phyloP scores from a whole-genome alignment of 2,329 filamentous ascomycete species.

The Ophiostoma montium region DNA sequence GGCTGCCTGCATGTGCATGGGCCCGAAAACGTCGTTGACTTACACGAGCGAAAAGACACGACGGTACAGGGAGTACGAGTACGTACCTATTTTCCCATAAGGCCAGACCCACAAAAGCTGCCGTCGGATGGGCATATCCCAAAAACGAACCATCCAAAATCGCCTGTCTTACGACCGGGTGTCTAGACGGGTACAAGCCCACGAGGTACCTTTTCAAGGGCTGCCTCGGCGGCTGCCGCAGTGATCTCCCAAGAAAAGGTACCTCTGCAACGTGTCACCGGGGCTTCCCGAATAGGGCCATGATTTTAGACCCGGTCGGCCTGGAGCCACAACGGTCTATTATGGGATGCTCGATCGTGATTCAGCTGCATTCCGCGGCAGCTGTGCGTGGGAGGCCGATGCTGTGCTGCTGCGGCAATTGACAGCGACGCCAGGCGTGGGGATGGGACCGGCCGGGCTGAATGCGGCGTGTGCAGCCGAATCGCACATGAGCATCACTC shows the following conservation, averaged over 20 bases:
- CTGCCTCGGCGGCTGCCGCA: too few relatives aligned
- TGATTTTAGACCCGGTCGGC: constrained; percentile 1
- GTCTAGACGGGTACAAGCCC: constrained; percentile 2
- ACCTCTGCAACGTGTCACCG: background rate
- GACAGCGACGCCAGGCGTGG: background rate
- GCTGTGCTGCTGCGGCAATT: background rate
- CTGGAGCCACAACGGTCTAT: constrained; percentile 6
- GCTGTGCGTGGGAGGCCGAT: background rate
- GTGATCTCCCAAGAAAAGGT: too few relatives aligned
- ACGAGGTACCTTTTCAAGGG: background rate
- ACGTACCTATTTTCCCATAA: background rate
- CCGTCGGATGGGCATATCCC: constrained; percentile 7
- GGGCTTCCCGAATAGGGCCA: background rate
- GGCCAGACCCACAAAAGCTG: constrained; percentile 5
- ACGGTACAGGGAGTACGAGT: background rate
- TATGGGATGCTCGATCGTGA: constrained; percentile 1
- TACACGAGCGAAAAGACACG: too few relatives aligned
- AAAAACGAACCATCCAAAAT: constrained; percentile 10
- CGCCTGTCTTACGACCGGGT: constrained; percentile 8
- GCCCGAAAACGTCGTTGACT: background rate
- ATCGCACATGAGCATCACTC: background rate
- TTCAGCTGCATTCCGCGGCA: background rate
- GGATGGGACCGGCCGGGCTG: background rate
- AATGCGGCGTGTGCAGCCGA: background rate
- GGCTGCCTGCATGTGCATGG: background rate